Base-by-base conservation (phyloP, 1,284 basidiomycete species). In the Sanghuangporus sanghuang region DNA sequence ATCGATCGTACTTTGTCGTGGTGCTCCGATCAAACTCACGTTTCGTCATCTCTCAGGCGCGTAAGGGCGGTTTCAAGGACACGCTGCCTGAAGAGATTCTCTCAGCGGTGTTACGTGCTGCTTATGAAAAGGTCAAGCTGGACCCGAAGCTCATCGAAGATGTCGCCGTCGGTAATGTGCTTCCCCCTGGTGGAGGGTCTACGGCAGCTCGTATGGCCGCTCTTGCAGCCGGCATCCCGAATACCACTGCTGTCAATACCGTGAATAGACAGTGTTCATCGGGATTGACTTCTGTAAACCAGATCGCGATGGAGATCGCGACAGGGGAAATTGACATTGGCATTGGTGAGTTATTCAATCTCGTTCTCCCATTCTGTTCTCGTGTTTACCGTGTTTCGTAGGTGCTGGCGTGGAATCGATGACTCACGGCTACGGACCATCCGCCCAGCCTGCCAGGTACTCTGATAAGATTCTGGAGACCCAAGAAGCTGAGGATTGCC, bases 261-360 rank as follows among this genome's bases (percentile, higher is more conserved):
- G 82, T 98, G 68, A 98, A 99, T 81, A 82, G 96, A 62, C 95
- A 96, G 75, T 99, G 96, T 78, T 96, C 95, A 1, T 95, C 92
- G 38, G 95, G 96, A 67, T 82, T 99, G 57, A 87, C 92, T 40
- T 90, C 95, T 38, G 85, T 97, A 67, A 92, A 89, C 76, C 87
- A 93, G 75, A 95, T 98, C 69, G 95, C 96, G 59, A 93, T 93
- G 74, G 83, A 93, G 75, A 98, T 99, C 73, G 76, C 78, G 58
- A 74, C 83, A 4, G 93, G 93, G 1, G 87, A 94, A 77, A 95
- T 96, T 68, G 90, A 96, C 74, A 90, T 98, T 72, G 96, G 96
- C 68, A 95, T 98, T 66, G 93, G 92, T 90, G 68, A 68, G 85
- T 77, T 16, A 42, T 38, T n/a, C 6, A 23, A 23, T 38, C 46